These are phyloP conservation scores for Gnomoniopsis smithogilvyi DNA, from an alignment of 2,329 filamentous ascomycete species.

Conservation along the genomic window DNA sequence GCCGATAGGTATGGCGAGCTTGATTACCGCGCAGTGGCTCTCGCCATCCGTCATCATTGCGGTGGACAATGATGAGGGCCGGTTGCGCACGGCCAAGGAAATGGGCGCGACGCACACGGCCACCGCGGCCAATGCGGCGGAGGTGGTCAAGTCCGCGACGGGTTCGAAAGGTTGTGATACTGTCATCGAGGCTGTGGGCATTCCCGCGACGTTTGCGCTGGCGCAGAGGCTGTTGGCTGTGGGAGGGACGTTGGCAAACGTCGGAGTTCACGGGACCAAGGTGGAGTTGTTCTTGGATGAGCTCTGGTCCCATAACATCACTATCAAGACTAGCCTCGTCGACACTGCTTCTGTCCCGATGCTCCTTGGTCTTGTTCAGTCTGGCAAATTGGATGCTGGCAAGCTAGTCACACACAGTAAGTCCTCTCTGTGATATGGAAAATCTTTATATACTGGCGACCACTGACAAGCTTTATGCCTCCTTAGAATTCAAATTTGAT, in stretches of 20 bases:
- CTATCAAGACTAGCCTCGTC: conserved; percentile 45
- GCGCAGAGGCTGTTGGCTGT: conserved; percentile 51
- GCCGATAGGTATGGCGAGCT: conserved; percentile 51
- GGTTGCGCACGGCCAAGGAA: conserved; percentile 42
- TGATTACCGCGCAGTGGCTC: conserved; percentile 54
- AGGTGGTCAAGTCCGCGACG: conserved; percentile 40
- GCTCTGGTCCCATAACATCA: conserved; percentile 53
- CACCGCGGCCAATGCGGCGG: conserved; percentile 30
- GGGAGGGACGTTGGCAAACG: conserved; percentile 53
- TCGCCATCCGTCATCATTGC: conserved; percentile 48
- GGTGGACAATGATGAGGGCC: conserved; percentile 46
- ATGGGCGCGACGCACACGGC: conserved; percentile 47
- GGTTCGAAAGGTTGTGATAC: conserved; percentile 52
- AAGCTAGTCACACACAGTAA: conserved; percentile 44
- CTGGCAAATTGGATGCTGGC: conserved; percentile 37
- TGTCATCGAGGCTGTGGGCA: conserved; percentile 56
- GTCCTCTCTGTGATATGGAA: conserved; percentile 11
- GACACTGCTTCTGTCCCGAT: conserved; percentile 46
- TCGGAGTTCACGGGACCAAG: conserved; percentile 55
- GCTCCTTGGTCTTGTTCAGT: conserved; percentile 41
- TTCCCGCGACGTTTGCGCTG: conserved; percentile 49
- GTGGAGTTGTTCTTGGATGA: conserved; percentile 49
- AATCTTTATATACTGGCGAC: not conserved
- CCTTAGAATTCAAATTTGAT: conserved; percentile 37
- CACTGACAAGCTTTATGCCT: not conserved